Conservation (phyloP, 495 filamentous ascomycete genomes). For the Tirmania nivea region DNA sequence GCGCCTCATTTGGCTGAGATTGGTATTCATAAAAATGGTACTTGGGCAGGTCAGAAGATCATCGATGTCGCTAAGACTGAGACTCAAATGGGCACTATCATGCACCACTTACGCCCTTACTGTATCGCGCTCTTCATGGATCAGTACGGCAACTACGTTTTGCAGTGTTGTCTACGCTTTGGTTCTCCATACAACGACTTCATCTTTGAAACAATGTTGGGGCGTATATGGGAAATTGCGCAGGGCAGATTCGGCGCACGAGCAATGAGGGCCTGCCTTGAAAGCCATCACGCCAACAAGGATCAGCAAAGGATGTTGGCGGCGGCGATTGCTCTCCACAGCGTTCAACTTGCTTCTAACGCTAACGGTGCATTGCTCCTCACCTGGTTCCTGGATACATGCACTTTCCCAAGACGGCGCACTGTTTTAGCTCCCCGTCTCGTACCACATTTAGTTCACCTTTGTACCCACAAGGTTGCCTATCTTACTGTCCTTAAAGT, state of each 20-base stretch:
- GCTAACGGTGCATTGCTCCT: constrained; percentile 83
- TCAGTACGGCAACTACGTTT: constrained; percentile 94
- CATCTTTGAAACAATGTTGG: constrained; percentile 94
- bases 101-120: constrained; percentile 63
- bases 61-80: constrained; percentile 83
- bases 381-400: constrained; percentile 97
- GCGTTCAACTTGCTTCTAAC: constrained; percentile 89
- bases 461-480: constrained; percentile 97
- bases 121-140: constrained; percentile 81
- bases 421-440: constrained; percentile 82
- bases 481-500: constrained; percentile 95
- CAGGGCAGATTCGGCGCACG: constrained; percentile 87
- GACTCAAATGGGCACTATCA: constrained; percentile 62
- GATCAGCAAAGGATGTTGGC: constrained; percentile 91
- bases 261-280: constrained; percentile 89
- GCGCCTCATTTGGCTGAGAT: constrained; percentile 86
- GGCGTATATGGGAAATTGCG: constrained; percentile 79
- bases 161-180: constrained; percentile 89
- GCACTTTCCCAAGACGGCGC: constrained; percentile 79
- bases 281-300: constrained; percentile 86
- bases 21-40: constrained; percentile 96
- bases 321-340: constrained; percentile 83
- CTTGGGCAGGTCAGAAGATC: constrained; percentile 98
- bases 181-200: constrained; percentile 76
- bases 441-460: constrained; percentile 85